Evolutionary conservation across 305 asterid genomes (phyloP), one percentile per base, ranked within the genome.

Genomic region (Fraxinus platypoda): DNA sequence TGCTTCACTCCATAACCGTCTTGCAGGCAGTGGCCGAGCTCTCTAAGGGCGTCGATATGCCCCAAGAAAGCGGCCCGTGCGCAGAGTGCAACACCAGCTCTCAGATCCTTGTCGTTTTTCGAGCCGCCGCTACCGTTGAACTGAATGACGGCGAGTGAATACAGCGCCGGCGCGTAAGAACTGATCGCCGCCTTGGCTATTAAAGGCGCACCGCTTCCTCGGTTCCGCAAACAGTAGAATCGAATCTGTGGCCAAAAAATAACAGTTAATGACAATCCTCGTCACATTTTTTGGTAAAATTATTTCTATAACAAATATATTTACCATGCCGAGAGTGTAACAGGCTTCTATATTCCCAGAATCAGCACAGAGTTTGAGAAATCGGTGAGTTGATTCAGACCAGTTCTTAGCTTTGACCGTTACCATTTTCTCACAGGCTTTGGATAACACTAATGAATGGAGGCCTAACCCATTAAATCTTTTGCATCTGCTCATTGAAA

Each of bases 1-100:
- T 88, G 95, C 88, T 93, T 92, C n/a, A 96, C 98, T 77, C 99
- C 99, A 83, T 96, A 96, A 1, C 99, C 99, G 90, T 96, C 99
- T 38, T 96, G 99, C 41, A 94, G 90, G 88, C 99, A 96, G 90
- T 94, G 98, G n/a, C 98, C 99, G 12, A 96, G 97, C 93, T 94
- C 99, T 0, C 98, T 94, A 3, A 97, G 92, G 4, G 99, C 98
- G 38, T 97, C 99, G 74, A 96, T 89, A 85, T 94, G 98, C 77
- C 99, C 99, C 41, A 94, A 92, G 62, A 90, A 92, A 23, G 98
- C 97, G n/a, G 99, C 94, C 82, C 99, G 96, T 72, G 98, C 98
- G 78, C 98, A 94, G 1, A 96, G 78, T 0, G 99, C 98, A 0
- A 96, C 99, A 0, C 99, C 99, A 6, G 98, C 98, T 3, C 97